Percentiles rank a stretch among this genome's conserved stretches.
Evolutionary conservation across 129 eudicot genomes (phyloP).

Genomic region (Tanacetum coccineum): DNA sequence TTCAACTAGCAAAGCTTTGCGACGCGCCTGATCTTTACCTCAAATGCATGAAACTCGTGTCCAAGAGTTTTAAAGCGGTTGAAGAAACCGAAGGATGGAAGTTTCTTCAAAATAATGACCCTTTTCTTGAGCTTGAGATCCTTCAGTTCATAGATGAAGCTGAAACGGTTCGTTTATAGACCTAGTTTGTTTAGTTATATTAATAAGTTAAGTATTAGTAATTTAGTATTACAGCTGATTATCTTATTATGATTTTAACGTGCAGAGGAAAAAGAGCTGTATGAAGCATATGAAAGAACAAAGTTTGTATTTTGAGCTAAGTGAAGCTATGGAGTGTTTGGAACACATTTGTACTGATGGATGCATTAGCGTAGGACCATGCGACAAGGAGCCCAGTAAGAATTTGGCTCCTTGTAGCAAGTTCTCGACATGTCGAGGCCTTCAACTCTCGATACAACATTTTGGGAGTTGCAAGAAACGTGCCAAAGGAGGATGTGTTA

Average conservation of each 20-base stretch:
- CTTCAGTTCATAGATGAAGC: slow-evolving; percentile 86
- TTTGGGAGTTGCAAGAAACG: slow-evolving; percentile 74
- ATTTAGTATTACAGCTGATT: neutral
- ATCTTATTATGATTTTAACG: neutral
- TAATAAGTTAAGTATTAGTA: neutral
- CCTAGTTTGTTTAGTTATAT: neutral
- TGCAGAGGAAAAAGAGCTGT: slow-evolving; percentile 71
- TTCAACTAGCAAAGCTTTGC: slow-evolving; percentile 81
- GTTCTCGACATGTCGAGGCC: slow-evolving; percentile 69
- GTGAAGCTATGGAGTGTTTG: slow-evolving; percentile 96
- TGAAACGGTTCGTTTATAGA: slow-evolving; percentile 42
- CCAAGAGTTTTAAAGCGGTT: slow-evolving; percentile 54
- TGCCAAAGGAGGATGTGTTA: slow-evolving; percentile 71
- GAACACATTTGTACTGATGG: slow-evolving; percentile 93
- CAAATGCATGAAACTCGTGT: slow-evolving; percentile 63
- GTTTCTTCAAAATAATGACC: slow-evolving; percentile 77
- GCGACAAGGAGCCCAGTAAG: slow-evolving; percentile 46
- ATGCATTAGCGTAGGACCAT: slow-evolving; percentile 82
- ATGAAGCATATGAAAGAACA: slow-evolving; percentile 62
- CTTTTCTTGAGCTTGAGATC: slow-evolving; percentile 76
- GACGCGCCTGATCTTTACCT: slow-evolving; percentile 93
- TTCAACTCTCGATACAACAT: slow-evolving; percentile 69
- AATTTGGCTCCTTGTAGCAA: slow-evolving; percentile 68
- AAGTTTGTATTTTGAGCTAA: slow-evolving; percentile 62
- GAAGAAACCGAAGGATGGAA: slow-evolving; percentile 88